Conservation (phyloP, 1,139 yeast species). For the Blastobotrys aristatus region DNA sequence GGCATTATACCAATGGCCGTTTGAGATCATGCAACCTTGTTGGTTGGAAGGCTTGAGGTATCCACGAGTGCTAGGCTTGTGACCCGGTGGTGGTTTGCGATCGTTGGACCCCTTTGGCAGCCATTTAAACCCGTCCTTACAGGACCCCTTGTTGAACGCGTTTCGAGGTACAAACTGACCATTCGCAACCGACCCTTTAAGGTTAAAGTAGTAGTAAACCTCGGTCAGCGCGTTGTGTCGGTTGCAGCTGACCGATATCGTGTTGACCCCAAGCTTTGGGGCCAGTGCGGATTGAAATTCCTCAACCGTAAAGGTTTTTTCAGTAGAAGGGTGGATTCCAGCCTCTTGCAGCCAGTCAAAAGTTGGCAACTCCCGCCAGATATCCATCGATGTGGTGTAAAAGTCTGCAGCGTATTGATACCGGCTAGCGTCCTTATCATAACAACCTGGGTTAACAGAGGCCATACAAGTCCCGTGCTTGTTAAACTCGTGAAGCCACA, state of each 20-base stretch:
- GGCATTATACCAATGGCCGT: constrained; percentile 75
- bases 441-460: constrained; percentile 71
- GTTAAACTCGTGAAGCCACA: constrained; percentile 93
- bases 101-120: constrained; percentile 54
- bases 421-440: constrained; percentile 38
- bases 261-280: constrained; percentile 34
- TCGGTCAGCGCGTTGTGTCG: constrained; percentile 50
- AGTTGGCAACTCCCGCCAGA: constrained; percentile 66
- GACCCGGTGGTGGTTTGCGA: constrained; percentile 8
- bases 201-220: constrained; percentile 83
- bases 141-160: constrained; percentile 55
- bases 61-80: constrained; percentile 34
- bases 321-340: constrained; percentile 64
- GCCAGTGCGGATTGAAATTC: constrained; percentile 63
- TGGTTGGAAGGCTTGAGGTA: constrained; percentile 50
- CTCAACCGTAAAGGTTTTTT: constrained; percentile 55
- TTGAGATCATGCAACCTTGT: constrained; percentile 74
- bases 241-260: constrained; percentile 44
- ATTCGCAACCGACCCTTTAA: constrained; percentile 65
- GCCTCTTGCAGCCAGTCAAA: constrained; percentile 59
- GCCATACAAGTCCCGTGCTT: constrained; percentile 93
- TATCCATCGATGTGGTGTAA: constrained; percentile 57
- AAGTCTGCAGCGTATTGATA: constrained; percentile 74
- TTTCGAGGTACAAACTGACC: constrained; percentile 67
- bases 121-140: constrained; percentile 65